These are phyloP conservation scores for Paxillus involutus DNA, from an alignment of 768 basidiomycete species.

Conservation along the genomic window DNA sequence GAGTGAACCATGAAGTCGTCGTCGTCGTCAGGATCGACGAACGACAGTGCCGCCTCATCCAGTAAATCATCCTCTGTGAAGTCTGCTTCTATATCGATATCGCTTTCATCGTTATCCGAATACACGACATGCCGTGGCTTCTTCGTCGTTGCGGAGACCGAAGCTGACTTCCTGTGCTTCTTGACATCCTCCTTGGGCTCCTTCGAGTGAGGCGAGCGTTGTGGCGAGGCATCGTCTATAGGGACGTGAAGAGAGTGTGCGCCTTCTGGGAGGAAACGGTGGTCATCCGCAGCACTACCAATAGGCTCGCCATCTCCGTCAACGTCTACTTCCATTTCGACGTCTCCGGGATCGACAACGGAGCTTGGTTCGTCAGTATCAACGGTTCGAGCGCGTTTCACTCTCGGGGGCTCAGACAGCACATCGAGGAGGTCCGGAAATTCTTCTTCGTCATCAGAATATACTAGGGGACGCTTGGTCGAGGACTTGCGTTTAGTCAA, in stretches of 20 bases:
- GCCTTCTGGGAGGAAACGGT: slow-evolving; percentile 21
- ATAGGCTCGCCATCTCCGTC: slow-evolving; percentile 38
- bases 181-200: slow-evolving; percentile 12
- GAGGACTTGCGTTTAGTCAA: slow-evolving; percentile 13
- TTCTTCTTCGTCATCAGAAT: slow-evolving; percentile 36
- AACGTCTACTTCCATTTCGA: slow-evolving; percentile 38
- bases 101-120: slow-evolving; percentile 31
- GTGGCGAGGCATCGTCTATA: background rate
- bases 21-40: slow-evolving; percentile 25
- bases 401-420: slow-evolving; percentile 47
- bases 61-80: slow-evolving; percentile 24
- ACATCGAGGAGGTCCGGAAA: slow-evolving; percentile 47
- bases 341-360: slow-evolving; percentile 43
- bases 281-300: slow-evolving; percentile 12
- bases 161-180: slow-evolving; percentile 17
- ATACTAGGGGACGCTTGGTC: slow-evolving; percentile 29
- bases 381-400: slow-evolving; percentile 26
- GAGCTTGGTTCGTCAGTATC: slow-evolving; percentile 27
- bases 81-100: slow-evolving; percentile 23
- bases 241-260: background rate
- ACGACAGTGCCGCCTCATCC: slow-evolving; percentile 21
- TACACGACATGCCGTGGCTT: slow-evolving; percentile 18
- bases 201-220: background rate
- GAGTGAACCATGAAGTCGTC: slow-evolving; percentile 27
- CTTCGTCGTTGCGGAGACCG: slow-evolving; percentile 14